Base-by-base conservation (phyloP, 805 yeast genomes). In the Torulaspora maleeae region DNA sequence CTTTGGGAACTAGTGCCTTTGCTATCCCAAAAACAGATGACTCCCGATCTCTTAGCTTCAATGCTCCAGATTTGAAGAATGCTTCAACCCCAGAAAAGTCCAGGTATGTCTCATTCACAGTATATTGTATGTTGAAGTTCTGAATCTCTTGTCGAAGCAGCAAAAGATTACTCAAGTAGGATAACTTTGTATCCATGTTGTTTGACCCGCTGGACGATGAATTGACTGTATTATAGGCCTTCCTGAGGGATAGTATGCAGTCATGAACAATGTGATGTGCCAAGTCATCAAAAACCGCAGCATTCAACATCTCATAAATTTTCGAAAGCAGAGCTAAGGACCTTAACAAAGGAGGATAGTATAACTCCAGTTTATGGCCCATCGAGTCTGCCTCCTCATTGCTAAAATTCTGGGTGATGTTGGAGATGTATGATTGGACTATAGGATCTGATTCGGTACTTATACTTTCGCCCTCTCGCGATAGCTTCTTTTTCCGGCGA, bases 191-290 rank as follows among this genome's bases (percentile, higher is more conserved):
- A 53, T 83, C 90, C 9, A 71, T 48, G 3, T 52, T 49, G 35
- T 51, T 55, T 3, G 69, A 55, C 0, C 87, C 86, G 22, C 76
- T 65, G 11, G 52, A 73, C 67, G 5, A 69, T 54, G 28, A 63
- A 54, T 5, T 79, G 73, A 48, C 59, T 19, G 77, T 55, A 3
- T 71, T 67, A 51, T 75, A 75, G 10, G 84, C 83, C 12, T 69
- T 65, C 44, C 76, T 75, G 54, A 88, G 65, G 5, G 93, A 78
- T 12, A 68, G 57, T 29, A 88, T 76, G 55, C 93, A 82, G 36
- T 83, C 76, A 59, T 86, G 96, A 3, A 91, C 85, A 42, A 88
- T 81, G 45, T 84, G 79, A 61, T 88, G 95, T 0, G 96, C 95
- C 52, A 90, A 67, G 58, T 87, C 95, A 61, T 88, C 95, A 67